These are phyloP conservation scores for Candida smagusa DNA, from an alignment of 1,139 yeast genomes.

Conservation along the genomic window DNA sequence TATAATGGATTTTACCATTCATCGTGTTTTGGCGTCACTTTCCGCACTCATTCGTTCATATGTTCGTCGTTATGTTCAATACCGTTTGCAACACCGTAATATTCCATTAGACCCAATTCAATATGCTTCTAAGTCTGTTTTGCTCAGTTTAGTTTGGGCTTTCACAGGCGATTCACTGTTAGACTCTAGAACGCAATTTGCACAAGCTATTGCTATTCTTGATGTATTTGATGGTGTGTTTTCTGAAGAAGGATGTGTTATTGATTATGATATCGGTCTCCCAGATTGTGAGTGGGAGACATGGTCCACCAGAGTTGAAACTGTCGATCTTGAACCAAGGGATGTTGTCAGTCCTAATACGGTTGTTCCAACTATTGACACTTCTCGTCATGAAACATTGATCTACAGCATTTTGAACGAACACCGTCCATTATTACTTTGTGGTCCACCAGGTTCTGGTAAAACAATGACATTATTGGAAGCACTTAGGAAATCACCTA, in stretches of 20 bases:
- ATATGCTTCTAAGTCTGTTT: conserved; percentile 36
- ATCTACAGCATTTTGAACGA: conserved; percentile 57
- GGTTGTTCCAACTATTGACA: conserved; percentile 79
- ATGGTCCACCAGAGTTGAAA: conserved; percentile 44
- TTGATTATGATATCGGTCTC: conserved; percentile 48
- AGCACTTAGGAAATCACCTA: conserved; percentile 57
- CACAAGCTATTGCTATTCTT: conserved; percentile 8
- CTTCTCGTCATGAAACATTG: conserved; percentile 62
- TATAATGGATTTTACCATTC: conserved; percentile 49
- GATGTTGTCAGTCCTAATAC: conserved; percentile 61
- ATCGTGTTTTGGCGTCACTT: conserved; percentile 40
- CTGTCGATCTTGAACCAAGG: conserved; percentile 56
- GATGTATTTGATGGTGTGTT: background rate
- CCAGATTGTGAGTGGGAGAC: conserved; percentile 51
- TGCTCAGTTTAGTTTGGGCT: conserved; percentile 61
- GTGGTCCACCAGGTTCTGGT: conserved; percentile 99
- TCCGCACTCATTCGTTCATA: conserved; percentile 25
- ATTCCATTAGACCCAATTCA: conserved; percentile 19
- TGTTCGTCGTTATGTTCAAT: conserved; percentile 16
- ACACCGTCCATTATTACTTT: conserved; percentile 63
- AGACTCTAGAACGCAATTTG: conserved; percentile 40
- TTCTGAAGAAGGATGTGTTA: conserved; percentile 8
- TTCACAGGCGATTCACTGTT: conserved; percentile 59
- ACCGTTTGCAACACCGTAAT: conserved; percentile 10
- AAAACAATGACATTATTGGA: conserved; percentile 87